phyloP scores from a whole-genome alignment of 306 rosid species.

The Trifolium fragiferum region DNA sequence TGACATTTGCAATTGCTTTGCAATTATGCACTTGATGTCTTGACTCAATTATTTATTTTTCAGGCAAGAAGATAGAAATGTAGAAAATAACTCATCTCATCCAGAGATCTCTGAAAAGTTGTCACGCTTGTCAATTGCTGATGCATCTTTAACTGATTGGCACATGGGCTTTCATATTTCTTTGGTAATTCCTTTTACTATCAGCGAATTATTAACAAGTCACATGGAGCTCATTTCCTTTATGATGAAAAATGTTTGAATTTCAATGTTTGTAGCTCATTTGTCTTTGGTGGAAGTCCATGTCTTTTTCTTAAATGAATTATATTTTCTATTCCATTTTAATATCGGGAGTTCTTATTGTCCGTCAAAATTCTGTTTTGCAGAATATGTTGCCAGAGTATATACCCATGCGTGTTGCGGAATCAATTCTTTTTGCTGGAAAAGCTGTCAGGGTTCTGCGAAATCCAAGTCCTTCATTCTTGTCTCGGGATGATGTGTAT shows the following conservation, averaged over 20 bases:
- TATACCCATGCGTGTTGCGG: slow-evolving; percentile 88
- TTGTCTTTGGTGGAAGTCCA: slow-evolving; percentile 15
- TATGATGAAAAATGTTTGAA: slow-evolving; percentile 20
- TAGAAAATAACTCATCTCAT: slow-evolving; percentile 62
- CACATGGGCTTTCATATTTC: slow-evolving; percentile 92
- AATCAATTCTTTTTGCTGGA: slow-evolving; percentile 93
- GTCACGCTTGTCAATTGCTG: slow-evolving; percentile 71
- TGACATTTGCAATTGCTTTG: slow-evolving; percentile 31
- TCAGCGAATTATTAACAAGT: slow-evolving; percentile 21
- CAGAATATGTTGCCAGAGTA: slow-evolving; percentile 98
- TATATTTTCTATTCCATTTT: slow-evolving; percentile 18
- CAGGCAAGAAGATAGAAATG: slow-evolving; percentile 92
- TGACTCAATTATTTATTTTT: slow-evolving; percentile 43
- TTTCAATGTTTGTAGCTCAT: slow-evolving; percentile 7
- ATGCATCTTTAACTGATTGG: slow-evolving; percentile 86
- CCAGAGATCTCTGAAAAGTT: slow-evolving; percentile 73
- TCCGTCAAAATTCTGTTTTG: slow-evolving; percentile 36
- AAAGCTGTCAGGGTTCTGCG: slow-evolving; percentile 92
- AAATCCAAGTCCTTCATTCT: slow-evolving; percentile 84
- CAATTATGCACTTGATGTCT: not conserved
- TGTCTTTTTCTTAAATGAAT: slow-evolving; percentile 25
- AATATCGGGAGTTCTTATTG: slow-evolving; percentile 26
- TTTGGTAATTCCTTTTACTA: slow-evolving; percentile 58
- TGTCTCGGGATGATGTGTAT: slow-evolving; percentile 59
- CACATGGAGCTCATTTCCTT: slow-evolving; percentile 25